A percentile compares a stretch with the other conserved stretches of the same genome.
These are phyloP conservation scores for Penicillium nordicum DNA, from an alignment of 2,329 filamentous ascomycete species.

Conservation along the genomic window DNA sequence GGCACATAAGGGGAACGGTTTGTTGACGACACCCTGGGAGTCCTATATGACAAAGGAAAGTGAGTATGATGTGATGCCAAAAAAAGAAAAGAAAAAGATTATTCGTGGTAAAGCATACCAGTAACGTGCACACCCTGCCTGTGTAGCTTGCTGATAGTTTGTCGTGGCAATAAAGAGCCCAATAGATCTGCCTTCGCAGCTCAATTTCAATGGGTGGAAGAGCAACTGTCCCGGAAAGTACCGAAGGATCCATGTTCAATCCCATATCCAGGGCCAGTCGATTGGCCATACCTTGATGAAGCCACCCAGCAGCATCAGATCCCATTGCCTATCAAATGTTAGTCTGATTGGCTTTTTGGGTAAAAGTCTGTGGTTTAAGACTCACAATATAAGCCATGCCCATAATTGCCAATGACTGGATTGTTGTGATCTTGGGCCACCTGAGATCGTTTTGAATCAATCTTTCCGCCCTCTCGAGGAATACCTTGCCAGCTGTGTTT, in stretches of 20 bases:
- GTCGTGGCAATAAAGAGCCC: constrained; percentile 37
- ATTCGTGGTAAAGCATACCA: constrained; percentile 23
- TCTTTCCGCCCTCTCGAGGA: constrained; percentile 29
- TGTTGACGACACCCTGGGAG: constrained; percentile 31
- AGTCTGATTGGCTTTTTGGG: background rate
- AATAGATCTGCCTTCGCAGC: constrained; percentile 37
- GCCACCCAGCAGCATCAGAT: constrained; percentile 37
- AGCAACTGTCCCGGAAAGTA: constrained; percentile 24
- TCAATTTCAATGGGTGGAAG: constrained; percentile 30
- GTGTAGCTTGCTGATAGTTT: constrained; percentile 37
- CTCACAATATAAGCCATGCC: constrained; percentile 27
- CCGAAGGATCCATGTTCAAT: constrained; percentile 34
- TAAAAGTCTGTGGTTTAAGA: background rate
- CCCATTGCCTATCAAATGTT: constrained; percentile 29
- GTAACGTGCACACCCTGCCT: constrained; percentile 36
- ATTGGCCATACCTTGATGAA: constrained; percentile 40
- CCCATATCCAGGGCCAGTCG: constrained; percentile 40
- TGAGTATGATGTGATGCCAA: background rate
- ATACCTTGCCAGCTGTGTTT: constrained; percentile 34
- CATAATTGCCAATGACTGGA: constrained; percentile 37
- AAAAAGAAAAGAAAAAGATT: no score
- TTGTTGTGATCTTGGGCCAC: constrained; percentile 36
- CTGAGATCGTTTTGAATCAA: constrained; percentile 22
- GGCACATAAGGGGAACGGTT: constrained; percentile 20
- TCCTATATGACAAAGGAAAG: constrained; percentile 19